A percentile compares a stretch with the other conserved stretches of the same genome.
Evolutionary conservation across 148 eudicot species (phyloP).

Genomic region (Rhododendron griersonianum): DNA sequence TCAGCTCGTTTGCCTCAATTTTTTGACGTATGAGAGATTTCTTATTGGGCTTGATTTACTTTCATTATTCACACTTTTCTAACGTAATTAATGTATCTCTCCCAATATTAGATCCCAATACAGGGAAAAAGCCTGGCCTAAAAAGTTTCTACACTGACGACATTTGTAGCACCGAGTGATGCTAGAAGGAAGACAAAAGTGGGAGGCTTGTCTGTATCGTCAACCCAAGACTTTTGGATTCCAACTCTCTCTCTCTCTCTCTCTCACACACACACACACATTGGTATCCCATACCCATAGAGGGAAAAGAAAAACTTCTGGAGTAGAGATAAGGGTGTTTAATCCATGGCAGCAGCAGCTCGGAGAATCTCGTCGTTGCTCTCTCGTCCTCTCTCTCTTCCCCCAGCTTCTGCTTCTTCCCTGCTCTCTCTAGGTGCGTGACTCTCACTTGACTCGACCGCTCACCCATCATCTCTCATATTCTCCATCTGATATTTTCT

Average conservation of each 20-base stretch:
- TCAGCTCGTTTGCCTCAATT: no score
- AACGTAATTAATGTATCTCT: no score
- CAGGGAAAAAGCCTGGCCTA: no score
- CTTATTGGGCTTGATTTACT: neutral
- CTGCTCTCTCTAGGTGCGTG: constrained; percentile 31
- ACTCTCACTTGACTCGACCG: neutral
- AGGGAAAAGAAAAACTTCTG: neutral
- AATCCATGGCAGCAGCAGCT: constrained; percentile 55
- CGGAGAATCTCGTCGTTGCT: constrained; percentile 57
- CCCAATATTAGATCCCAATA: no score
- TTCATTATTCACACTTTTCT: neutral
- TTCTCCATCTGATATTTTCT: neutral
- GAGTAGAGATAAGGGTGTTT: neutral
- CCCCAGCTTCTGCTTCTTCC: constrained; percentile 19
- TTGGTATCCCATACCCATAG: neutral
- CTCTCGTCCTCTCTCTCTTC: constrained; percentile 46
- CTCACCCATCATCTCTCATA: neutral
- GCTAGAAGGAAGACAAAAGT: neutral
- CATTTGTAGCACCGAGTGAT: neutral
- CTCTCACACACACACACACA: neutral
- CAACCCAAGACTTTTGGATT: no score
- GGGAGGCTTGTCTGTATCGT: neutral
- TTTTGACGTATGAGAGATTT: neutral
- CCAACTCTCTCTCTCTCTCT: neutral
- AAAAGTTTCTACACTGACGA: no score